Evolutionary conservation across 2,329 filamentous ascomycete genomes (phyloP).

Genomic region (Acarospora socialis): DNA sequence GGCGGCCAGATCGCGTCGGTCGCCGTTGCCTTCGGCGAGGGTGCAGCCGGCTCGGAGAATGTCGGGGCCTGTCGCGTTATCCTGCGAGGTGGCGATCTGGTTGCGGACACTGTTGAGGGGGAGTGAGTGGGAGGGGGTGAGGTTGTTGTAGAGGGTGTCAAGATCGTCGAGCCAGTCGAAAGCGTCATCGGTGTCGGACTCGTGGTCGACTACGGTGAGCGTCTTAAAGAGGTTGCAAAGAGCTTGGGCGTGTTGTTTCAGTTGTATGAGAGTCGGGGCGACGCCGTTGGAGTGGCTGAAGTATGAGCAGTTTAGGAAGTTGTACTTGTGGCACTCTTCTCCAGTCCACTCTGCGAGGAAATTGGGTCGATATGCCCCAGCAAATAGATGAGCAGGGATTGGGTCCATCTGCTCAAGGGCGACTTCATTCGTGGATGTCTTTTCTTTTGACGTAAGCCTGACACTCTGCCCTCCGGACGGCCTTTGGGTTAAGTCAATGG

Average conservation of each 20-base stretch:
- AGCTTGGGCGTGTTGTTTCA: constrained; percentile 48
- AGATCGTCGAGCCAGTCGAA: constrained; percentile 46
- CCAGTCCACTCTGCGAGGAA: neutral
- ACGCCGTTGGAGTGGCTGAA: constrained; percentile 36
- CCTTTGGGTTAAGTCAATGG: too few species aligned
- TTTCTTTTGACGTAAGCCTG: too few species aligned
- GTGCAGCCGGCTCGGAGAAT: constrained; percentile 27
- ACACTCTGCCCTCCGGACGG: too few species aligned
- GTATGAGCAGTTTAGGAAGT: constrained; percentile 39
- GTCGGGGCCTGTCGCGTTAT: constrained; percentile 28
- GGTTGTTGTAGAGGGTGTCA: constrained; percentile 33
- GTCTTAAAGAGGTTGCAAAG: constrained; percentile 38
- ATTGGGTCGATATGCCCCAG: neutral
- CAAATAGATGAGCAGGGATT: neutral
- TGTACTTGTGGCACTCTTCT: neutral
- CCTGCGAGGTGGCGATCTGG: constrained; percentile 28
- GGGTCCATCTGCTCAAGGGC: too few species aligned
- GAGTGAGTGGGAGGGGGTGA: constrained; percentile 33
- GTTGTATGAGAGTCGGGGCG: constrained; percentile 40
- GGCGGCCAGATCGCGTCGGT: constrained; percentile 29
- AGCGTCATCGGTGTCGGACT: constrained; percentile 30
- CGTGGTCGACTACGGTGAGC: constrained; percentile 26
- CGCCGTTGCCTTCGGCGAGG: constrained; percentile 26
- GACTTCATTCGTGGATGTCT: too few species aligned
- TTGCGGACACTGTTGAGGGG: constrained; percentile 36